Evolutionary conservation across 345 rosid species (phyloP).

Genomic region (Anastatica hierochuntica): DNA sequence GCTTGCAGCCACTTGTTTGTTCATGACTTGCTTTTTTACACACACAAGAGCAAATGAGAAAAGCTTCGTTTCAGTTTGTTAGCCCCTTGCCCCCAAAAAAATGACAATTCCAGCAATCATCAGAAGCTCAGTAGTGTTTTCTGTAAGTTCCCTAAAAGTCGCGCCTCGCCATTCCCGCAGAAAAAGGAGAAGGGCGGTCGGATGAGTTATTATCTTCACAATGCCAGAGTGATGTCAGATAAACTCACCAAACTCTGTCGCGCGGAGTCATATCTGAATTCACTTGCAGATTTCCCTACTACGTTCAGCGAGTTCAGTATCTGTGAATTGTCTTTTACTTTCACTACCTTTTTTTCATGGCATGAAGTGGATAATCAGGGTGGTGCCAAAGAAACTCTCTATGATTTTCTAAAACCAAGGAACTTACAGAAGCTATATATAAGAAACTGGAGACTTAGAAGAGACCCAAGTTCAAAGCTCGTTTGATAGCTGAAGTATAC

Average conservation of each 20-base stretch:
- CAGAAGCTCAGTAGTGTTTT: conserved; percentile 5
- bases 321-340: conserved; percentile 8
- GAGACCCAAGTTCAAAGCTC: conserved; percentile 33
- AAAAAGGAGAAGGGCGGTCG: conserved; percentile 30
- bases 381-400: conserved; percentile 10
- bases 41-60: background rate
- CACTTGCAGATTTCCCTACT: no score
- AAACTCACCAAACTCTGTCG: conserved; percentile 11
- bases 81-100: conserved; percentile 14
- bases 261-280: no score
- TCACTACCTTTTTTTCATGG: conserved; percentile 5
- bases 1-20: conserved; percentile 11
- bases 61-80: conserved; percentile 7
- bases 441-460: conserved; percentile 14
- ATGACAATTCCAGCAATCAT: conserved; percentile 8
- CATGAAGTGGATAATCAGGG: background rate
- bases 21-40: conserved; percentile 13
- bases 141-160: conserved; percentile 19
- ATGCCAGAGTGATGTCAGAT: no score
- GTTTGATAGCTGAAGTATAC: conserved; percentile 83
- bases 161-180: conserved; percentile 21
- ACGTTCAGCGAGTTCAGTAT: conserved; percentile 16
- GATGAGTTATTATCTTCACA: conserved; percentile 14
- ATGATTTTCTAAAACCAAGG: conserved; percentile 5
- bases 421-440: conserved; percentile 14